Percentiles rank a stretch among this genome's conserved stretches.
These are phyloP conservation scores for Talaromyces amestolkiae DNA, from an alignment of 2,329 filamentous ascomycete genomes.

Conservation along the genomic window DNA sequence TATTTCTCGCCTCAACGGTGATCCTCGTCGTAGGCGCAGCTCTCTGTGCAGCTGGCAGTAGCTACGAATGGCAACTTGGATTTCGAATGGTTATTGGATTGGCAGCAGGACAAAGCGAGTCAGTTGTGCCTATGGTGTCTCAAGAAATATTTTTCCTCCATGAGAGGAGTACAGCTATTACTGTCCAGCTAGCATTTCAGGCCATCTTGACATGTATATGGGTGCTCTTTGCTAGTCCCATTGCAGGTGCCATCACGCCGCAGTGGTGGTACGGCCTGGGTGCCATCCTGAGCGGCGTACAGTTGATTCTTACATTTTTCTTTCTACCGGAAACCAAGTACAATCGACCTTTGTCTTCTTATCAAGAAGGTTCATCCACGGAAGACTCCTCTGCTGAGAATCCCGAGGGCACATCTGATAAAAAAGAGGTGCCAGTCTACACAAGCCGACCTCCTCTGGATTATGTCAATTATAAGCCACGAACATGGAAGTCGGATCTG, in stretches of 20 bases:
- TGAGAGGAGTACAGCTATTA: constrained; percentile 41
- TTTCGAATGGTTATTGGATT: constrained; percentile 41
- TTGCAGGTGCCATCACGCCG: constrained; percentile 43
- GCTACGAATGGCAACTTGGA: constrained; percentile 39
- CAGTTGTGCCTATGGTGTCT: constrained; percentile 43
- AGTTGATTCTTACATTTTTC: constrained; percentile 38
- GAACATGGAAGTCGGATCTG: constrained; percentile 37
- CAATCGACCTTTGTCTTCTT: constrained; percentile 36
- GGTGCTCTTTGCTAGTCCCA: constrained; percentile 43
- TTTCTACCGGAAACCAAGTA: constrained; percentile 48
- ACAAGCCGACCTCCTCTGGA: constrained; percentile 30
- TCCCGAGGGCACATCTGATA: constrained; percentile 20
- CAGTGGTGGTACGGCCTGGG: constrained; percentile 47
- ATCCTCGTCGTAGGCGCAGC: constrained; percentile 31
- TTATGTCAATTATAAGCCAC: constrained; percentile 35
- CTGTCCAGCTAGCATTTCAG: constrained; percentile 45
- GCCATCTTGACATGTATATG: constrained; percentile 40
- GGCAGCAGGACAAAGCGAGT: constrained; percentile 45
- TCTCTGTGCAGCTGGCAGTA: constrained; percentile 29
- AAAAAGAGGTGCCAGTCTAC: constrained; percentile 2
- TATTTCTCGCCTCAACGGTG: constrained; percentile 31
- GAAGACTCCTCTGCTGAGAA: constrained; percentile 21
- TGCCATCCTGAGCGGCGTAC: constrained; percentile 33
- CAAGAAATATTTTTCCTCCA: constrained; percentile 48
- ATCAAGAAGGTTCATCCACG: constrained; percentile 32